Percentiles rank a stretch among this genome's conserved stretches.
Evolutionary conservation across 768 basidiomycete genomes (phyloP).

Genomic region (Boletellus ananas): DNA sequence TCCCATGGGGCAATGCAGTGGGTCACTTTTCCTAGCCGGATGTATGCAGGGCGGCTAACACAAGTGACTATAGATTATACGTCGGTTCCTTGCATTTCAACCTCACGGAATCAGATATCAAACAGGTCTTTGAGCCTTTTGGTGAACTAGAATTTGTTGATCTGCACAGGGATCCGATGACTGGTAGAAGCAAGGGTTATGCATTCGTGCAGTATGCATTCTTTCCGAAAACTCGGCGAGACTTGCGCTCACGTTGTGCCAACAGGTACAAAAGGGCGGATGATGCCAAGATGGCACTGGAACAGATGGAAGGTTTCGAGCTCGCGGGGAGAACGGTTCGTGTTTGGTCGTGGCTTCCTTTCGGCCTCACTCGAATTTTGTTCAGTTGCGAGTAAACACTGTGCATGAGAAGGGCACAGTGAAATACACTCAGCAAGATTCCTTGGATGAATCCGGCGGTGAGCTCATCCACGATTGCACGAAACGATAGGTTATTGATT

Average conservation of each 20-base stretch:
- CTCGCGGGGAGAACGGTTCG: conserved; percentile 89
- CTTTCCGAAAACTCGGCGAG: background rate
- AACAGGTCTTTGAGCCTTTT: conserved; percentile 98
- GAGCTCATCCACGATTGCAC: conserved; percentile 10
- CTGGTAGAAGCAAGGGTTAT: conserved; percentile 95
- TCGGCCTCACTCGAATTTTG: conserved; percentile 14
- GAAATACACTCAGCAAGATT: conserved; percentile 72
- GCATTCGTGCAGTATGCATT: conserved; percentile 88
- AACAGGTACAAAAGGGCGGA: conserved; percentile 82
- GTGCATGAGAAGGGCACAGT: conserved; percentile 87
- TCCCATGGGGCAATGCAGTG: conserved; percentile 83
- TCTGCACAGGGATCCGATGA: conserved; percentile 91
- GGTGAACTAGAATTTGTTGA: conserved; percentile 98
- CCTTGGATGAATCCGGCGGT: conserved; percentile 90
- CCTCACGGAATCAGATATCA: conserved; percentile 94
- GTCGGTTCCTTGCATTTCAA: conserved; percentile 97
- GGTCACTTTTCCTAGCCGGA: conserved; percentile 34
- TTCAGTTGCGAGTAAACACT: conserved; percentile 81
- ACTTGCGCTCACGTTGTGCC: conserved; percentile 1
- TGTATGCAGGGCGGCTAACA: conserved; percentile 11
- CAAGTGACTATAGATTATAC: conserved; percentile 62
- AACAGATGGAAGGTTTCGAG: conserved; percentile 99
- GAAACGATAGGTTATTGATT: conserved; percentile 9
- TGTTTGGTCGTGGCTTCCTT: conserved; percentile 4
- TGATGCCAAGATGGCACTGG: conserved; percentile 94